Evolutionary conservation across 306 rosid genomes (phyloP).

Genomic region (Betula pendula): DNA sequence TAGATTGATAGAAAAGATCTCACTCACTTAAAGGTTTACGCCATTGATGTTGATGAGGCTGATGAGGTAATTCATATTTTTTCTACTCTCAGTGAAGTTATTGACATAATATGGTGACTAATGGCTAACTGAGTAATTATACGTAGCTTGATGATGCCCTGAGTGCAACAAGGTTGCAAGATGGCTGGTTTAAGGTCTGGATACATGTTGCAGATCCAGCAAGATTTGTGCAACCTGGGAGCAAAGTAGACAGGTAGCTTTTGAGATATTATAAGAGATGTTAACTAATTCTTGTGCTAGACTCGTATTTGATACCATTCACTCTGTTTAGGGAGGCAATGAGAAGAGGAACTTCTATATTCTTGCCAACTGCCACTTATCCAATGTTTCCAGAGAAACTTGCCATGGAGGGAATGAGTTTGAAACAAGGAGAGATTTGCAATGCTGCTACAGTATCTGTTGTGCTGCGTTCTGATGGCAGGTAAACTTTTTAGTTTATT

Average conservation of each 20-base stretch:
- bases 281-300: slow-evolving; percentile 13
- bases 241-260: slow-evolving; percentile 72
- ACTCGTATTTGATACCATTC: slow-evolving; percentile 26
- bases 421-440: slow-evolving; percentile 90
- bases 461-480: slow-evolving; percentile 85
- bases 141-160: slow-evolving; percentile 95
- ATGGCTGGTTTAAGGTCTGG: slow-evolving; percentile 87
- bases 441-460: slow-evolving; percentile 86
- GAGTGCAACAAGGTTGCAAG: slow-evolving; percentile 85
- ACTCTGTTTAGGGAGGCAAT: slow-evolving; percentile 72
- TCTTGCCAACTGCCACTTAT: slow-evolving; percentile 93
- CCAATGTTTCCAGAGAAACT: slow-evolving; percentile 97
- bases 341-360: slow-evolving; percentile 92
- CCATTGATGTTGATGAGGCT: slow-evolving; percentile 99
- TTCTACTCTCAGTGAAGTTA: background rate
- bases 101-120: background rate
- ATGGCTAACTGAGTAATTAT: slow-evolving; percentile 32
- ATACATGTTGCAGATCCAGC: slow-evolving; percentile 97
- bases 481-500: slow-evolving; percentile 46
- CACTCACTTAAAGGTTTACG: slow-evolving; percentile 92
- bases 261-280: slow-evolving; percentile 24
- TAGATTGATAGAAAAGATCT: slow-evolving; percentile 77
- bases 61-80: slow-evolving; percentile 73
- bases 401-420: slow-evolving; percentile 98
- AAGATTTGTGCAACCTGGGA: slow-evolving; percentile 92